Conservation (phyloP, 768 basidiomycete species). For the Dentipellis fragilis region DNA sequence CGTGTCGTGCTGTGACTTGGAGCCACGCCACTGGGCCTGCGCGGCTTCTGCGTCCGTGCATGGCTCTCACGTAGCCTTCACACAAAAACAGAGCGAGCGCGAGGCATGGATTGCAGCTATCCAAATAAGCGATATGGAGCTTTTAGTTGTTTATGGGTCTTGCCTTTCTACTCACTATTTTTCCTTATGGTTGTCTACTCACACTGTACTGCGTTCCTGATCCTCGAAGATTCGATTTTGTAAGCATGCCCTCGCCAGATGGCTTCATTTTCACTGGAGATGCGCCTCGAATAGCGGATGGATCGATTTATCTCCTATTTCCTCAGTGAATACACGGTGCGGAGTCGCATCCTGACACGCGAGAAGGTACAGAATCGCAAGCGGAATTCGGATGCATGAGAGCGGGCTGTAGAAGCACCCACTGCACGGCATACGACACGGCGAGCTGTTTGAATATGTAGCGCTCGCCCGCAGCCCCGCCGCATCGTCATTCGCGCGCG, state of each 20-base stretch:
- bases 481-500: neutral
- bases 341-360: neutral
- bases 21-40: neutral
- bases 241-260: neutral
- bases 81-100: neutral
- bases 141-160: neutral
- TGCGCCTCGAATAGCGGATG: neutral
- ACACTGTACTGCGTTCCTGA: neutral
- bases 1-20: conserved; percentile 21
- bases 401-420: neutral
- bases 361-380: too few species aligned
- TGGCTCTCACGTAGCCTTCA: neutral
- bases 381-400: neutral
- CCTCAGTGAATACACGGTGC: neutral
- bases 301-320: neutral
- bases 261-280: neutral
- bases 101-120: neutral
- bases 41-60: neutral
- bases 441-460: neutral
- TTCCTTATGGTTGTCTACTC: neutral
- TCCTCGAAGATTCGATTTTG: neutral
- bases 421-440: neutral
- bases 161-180: neutral
- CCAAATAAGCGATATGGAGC: neutral
- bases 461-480: neutral